These are phyloP conservation scores for Echinosophora koreensis DNA, from an alignment of 306 rosid species.

Conservation along the genomic window DNA sequence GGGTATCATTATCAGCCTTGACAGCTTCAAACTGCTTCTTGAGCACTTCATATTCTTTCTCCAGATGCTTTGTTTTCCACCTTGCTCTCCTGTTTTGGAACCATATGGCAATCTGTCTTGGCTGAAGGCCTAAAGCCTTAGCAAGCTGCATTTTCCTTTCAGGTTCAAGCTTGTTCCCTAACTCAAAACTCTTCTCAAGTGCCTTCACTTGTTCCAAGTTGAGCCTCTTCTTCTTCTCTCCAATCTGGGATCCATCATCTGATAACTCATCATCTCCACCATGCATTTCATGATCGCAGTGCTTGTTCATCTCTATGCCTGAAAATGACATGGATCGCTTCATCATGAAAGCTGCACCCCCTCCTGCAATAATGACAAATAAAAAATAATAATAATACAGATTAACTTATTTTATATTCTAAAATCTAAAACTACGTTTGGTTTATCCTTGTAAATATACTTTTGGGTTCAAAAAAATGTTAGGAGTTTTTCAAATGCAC, in stretches of 20 bases:
- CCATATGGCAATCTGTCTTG: conserved; percentile 94
- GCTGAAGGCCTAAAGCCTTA: conserved; percentile 82
- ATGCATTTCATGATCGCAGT: conserved; percentile 51
- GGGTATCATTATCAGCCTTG: conserved; percentile 79
- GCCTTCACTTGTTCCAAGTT: conserved; percentile 88
- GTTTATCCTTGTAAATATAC: too few species aligned
- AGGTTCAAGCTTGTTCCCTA: conserved; percentile 94
- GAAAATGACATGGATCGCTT: conserved; percentile 93
- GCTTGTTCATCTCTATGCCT: conserved; percentile 58
- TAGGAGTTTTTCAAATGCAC: too few species aligned
- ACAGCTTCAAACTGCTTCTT: conserved; percentile 86
- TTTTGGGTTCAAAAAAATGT: too few species aligned
- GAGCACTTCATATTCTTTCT: conserved; percentile 79
- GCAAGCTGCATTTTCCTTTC: conserved; percentile 91
- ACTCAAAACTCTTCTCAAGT: conserved; percentile 90
- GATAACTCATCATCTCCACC: conserved; percentile 82
- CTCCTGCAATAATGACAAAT: conserved; percentile 46
- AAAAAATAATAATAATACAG: too few species aligned
- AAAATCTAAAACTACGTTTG: too few species aligned
- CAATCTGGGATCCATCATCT: conserved; percentile 83
- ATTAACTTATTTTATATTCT: too few species aligned
- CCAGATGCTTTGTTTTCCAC: conserved; percentile 94
- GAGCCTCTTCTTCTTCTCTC: conserved; percentile 94
- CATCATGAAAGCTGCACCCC: conserved; percentile 69
- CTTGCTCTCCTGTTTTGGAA: conserved; percentile 95